Conservation (phyloP, 345 rosid genomes). For the Turritis glabra region DNA sequence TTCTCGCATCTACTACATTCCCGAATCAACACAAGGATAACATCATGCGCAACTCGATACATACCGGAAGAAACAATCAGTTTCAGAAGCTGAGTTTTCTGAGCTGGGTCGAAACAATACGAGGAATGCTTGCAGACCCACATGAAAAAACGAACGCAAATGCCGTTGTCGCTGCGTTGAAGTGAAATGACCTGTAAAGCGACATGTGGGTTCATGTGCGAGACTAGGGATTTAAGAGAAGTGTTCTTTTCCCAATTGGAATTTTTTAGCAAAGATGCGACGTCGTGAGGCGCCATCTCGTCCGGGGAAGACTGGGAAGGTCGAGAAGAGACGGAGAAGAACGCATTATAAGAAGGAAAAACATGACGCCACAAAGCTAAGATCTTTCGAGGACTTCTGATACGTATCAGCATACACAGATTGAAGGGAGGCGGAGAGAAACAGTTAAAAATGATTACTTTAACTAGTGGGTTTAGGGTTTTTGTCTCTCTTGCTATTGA, state of each 20-base stretch:
- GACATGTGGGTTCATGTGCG: constrained; percentile 46
- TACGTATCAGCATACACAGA: constrained; percentile 43
- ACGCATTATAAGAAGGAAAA: background rate
- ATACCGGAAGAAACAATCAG: constrained; percentile 37
- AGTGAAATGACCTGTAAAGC: constrained; percentile 46
- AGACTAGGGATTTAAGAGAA: constrained; percentile 44
- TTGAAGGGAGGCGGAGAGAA: background rate
- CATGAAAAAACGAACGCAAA: constrained; percentile 42
- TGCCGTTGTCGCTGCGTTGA: constrained; percentile 22
- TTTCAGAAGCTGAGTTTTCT: constrained; percentile 40
- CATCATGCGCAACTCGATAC: constrained; percentile 42
- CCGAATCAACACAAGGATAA: constrained; percentile 36
- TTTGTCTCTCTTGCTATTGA: background rate
- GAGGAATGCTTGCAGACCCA: constrained; percentile 54
- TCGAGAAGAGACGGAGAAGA: constrained; percentile 25
- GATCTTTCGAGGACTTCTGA: constrained; percentile 33
- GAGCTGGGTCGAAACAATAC: constrained; percentile 41
- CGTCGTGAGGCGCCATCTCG: constrained; percentile 22
- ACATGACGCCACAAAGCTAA: constrained; percentile 17
- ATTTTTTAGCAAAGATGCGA: constrained; percentile 32
- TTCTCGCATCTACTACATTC: constrained; percentile 32
- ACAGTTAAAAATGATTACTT: background rate
- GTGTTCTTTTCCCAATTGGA: constrained; percentile 42
- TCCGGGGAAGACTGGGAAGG: constrained; percentile 4
- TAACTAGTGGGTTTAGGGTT: constrained; percentile 12